phyloP scores from a whole-genome alignment of 306 rosid species.

The Castanea sativa region DNA sequence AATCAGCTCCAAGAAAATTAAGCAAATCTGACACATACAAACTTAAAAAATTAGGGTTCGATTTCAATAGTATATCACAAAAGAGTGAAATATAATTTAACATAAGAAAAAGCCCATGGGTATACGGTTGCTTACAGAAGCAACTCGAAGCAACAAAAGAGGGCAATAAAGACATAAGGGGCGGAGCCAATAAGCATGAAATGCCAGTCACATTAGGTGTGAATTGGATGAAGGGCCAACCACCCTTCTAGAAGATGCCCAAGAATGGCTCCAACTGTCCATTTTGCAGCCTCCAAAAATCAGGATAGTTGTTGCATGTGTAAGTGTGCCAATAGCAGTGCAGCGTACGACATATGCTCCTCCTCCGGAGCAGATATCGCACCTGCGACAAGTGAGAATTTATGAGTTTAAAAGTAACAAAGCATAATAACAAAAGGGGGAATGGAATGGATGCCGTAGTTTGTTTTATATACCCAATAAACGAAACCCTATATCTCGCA shows the following conservation, averaged over 20 bases:
- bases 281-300: slow-evolving; percentile 98
- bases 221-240: slow-evolving; percentile 88
- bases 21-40: slow-evolving; percentile 13
- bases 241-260: slow-evolving; percentile 95
- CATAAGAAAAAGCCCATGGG: slow-evolving; percentile 62
- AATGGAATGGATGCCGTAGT: slow-evolving; percentile 39
- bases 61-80: slow-evolving; percentile 20
- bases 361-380: slow-evolving; percentile 99
- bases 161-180: slow-evolving; percentile 84
- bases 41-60: slow-evolving; percentile 21
- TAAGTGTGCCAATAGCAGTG: slow-evolving; percentile 94
- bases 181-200: slow-evolving; percentile 92
- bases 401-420: slow-evolving; percentile 64
- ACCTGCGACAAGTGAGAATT: slow-evolving; percentile 99
- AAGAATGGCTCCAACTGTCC: slow-evolving; percentile 97
- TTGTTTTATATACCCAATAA: slow-evolving; percentile 23
- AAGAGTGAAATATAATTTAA: slow-evolving; percentile 21
- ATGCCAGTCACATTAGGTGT: slow-evolving; percentile 97
- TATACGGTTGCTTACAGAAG: slow-evolving; percentile 99
- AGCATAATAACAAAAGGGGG: slow-evolving; percentile 14
- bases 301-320: slow-evolving; percentile 92
- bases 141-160: slow-evolving; percentile 96
- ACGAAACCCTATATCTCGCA: slow-evolving; percentile 14
- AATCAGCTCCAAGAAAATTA: slow-evolving; percentile 35
- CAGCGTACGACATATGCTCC: slow-evolving; percentile 99